Evolutionary conservation across 2,329 filamentous ascomycete species (phyloP).

Genomic region (Ceratocystis harringtonii): DNA sequence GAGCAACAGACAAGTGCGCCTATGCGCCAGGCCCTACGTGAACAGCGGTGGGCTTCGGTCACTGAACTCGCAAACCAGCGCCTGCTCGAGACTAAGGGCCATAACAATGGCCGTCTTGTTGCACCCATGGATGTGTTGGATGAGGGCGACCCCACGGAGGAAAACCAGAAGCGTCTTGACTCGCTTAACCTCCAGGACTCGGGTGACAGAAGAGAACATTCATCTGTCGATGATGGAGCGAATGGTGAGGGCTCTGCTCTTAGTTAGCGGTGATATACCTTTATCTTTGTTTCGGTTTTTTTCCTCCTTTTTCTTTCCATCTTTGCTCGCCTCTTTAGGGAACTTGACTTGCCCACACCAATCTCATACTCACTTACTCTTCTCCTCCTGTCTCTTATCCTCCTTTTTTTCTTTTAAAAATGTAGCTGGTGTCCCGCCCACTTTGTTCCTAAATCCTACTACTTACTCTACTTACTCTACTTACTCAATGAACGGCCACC

Average conservation of each 20-base stretch:
- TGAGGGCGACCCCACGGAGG: slow-evolving; percentile 67
- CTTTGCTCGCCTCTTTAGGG: background rate
- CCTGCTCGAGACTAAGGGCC: slow-evolving; percentile 30
- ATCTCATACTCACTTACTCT: background rate
- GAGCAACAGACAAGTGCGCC: slow-evolving; percentile 87
- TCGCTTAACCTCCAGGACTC: slow-evolving; percentile 81
- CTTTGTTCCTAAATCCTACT: background rate
- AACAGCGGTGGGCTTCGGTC: slow-evolving; percentile 80
- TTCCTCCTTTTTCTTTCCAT: background rate
- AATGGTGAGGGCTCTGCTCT: slow-evolving; percentile 1
- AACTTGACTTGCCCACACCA: background rate
- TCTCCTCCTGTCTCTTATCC: background rate
- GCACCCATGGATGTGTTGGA: slow-evolving; percentile 41
- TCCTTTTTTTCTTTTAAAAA: background rate
- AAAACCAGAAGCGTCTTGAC: slow-evolving; percentile 75
- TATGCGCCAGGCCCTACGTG: slow-evolving; percentile 65
- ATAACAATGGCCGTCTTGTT: slow-evolving; percentile 27
- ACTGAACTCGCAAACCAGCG: slow-evolving; percentile 62
- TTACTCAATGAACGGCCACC: background rate
- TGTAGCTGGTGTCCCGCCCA: background rate
- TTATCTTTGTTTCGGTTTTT: slow-evolving; percentile 16
- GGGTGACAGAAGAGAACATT: slow-evolving; percentile 38
- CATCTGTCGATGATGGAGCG: background rate
- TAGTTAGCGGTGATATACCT: slow-evolving; percentile 6
- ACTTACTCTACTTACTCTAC: too few relatives aligned